Evolutionary conservation across 2,329 filamentous ascomycete species (phyloP), one percentile per base, ranked within the genome.

Genomic region (Cladosporium austrohemisphaericum): DNA sequence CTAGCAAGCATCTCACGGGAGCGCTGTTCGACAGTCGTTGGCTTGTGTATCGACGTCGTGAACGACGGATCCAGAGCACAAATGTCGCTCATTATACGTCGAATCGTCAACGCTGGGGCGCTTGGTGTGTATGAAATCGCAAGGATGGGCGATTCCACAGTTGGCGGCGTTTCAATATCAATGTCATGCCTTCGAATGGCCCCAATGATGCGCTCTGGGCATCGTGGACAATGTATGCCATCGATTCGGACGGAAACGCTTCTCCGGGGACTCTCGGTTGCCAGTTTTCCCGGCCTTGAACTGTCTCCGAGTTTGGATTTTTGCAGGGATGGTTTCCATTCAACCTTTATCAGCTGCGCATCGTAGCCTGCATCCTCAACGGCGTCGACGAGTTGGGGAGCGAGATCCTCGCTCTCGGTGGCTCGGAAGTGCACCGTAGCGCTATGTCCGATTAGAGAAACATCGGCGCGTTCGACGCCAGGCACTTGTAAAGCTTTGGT

Each of bases 11-110:
- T 88, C 31, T 76, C 72, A 55, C 80, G 81, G 3, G 89, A 88
- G 8, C 87, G 80, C 60, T 95, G 88, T 66, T 95, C 91, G 4
- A 95, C 77, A 0, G 85, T 90, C 0, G 86, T 87, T 0, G 88
- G 84, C 55, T 92, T 88, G 62, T 89, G 84, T 10, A 96, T 79
- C 2, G 78, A 81, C 1, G 84, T 80, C 20, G 71, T 72, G 53
- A 95, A 85, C 0, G 75, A 78, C 1, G 77, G 70, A 59, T 95
- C 85, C 5, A 80, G 75, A 4, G 76, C 76, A 48, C 81, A 75
- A 43, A 96, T 86, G 1, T 80, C 76, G 10, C 74, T 70, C 10
- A 94, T 71, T 33, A 96, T 87, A 6, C 80, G 77, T 41, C 92
- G 80, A 55, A 95, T 79, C 0, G 88, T 95, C 59, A 95, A 80